Evolutionary conservation across 2,329 filamentous ascomycete species (phyloP).

Genomic region (Pestalotiopsis sp.): DNA sequence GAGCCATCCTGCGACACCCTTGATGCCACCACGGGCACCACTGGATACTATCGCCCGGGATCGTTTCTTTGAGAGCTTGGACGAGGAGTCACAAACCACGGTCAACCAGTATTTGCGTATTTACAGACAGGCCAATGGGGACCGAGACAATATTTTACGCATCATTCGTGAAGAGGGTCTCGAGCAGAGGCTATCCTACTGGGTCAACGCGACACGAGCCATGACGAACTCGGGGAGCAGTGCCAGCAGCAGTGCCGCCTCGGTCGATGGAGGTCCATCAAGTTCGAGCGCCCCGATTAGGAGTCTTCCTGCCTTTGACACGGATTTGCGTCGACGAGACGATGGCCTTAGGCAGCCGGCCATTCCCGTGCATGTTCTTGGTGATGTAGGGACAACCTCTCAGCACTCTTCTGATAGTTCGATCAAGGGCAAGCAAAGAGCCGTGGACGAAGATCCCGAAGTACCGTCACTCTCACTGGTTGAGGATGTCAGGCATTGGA

Average conservation of each 20-base stretch:
- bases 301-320: not conserved
- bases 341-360: too few relatives aligned
- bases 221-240: constrained; percentile 22
- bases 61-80: constrained; percentile 3
- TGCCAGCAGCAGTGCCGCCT: not conserved
- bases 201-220: constrained; percentile 56
- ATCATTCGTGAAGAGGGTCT: constrained; percentile 65
- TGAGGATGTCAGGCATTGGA: constrained; percentile 14
- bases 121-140: constrained; percentile 62
- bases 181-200: constrained; percentile 60
- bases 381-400: not conserved
- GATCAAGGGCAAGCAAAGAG: constrained; percentile 13
- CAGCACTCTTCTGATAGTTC: not conserved
- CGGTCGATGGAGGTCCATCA: not conserved
- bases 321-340: not conserved
- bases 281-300: not conserved
- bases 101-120: constrained; percentile 54
- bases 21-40: not conserved
- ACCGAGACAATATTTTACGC: constrained; percentile 59
- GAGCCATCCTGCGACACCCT: not conserved
- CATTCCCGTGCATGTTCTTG: not conserved
- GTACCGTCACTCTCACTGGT: not conserved
- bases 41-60: not conserved
- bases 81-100: constrained; percentile 23
- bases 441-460: not conserved